phyloP scores from a whole-genome alignment of 805 yeast genomes.

The Schizosaccharomyces octosporus region DNA sequence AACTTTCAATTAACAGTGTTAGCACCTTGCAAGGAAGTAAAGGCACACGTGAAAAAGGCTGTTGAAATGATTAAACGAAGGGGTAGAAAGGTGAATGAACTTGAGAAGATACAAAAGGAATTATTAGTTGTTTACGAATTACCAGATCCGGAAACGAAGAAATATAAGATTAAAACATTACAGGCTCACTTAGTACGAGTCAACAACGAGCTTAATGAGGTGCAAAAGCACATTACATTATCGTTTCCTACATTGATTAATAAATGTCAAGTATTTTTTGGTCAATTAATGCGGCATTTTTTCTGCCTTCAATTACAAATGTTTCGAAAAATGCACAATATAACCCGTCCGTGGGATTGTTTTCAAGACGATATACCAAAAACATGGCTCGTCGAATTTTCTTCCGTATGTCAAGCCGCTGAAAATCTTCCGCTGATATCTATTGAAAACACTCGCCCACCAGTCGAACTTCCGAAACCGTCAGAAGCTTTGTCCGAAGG shows the following conservation, averaged over 20 bases:
- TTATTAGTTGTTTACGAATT: neutral
- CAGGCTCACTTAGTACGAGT: neutral
- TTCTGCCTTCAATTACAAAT: neutral
- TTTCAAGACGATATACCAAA: neutral
- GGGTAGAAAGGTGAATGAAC: neutral
- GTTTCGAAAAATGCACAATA: neutral
- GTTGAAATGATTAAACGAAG: neutral
- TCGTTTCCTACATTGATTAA: neutral
- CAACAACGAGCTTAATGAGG: neutral
- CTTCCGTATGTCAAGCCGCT: neutral
- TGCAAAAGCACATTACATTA: neutral
- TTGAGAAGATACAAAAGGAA: neutral
- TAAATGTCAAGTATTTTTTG: neutral
- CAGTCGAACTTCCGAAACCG: neutral
- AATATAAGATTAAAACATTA: neutral
- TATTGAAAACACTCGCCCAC: neutral
- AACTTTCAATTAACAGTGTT: neutral
- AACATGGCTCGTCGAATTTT: neutral
- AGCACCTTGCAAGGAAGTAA: constrained; percentile 1
- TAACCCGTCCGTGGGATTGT: neutral
- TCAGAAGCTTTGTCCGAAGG: neutral
- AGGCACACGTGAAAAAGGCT: neutral
- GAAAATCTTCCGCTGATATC: neutral
- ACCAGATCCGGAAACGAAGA: neutral
- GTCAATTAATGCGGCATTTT: neutral